Conservation (phyloP, 805 yeast genomes). For the Hanseniaspora occidentalis region DNA sequence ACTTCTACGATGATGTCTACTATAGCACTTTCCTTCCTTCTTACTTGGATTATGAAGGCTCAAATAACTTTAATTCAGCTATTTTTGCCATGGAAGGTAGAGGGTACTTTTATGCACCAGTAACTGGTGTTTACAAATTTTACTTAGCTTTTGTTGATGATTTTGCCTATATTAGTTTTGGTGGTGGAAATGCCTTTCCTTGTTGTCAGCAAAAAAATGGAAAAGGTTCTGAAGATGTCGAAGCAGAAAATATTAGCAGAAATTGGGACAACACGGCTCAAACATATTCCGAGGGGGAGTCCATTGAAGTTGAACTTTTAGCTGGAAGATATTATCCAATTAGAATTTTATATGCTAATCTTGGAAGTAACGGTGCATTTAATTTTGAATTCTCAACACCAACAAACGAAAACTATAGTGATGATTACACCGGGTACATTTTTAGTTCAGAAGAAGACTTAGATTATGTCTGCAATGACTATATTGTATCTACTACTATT, state of each 20-base stretch:
- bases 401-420: constrained; percentile 7
- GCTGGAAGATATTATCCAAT: constrained; percentile 20
- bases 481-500: constrained; percentile 3
- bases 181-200: constrained; percentile 22
- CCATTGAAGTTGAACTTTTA: constrained; percentile 10
- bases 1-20: too few species aligned
- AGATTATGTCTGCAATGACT: background rate
- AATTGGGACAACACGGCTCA: background rate
- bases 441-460: constrained; percentile 5
- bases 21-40: background rate
- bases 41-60: background rate
- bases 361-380: constrained; percentile 8
- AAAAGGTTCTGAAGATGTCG: background rate
- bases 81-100: constrained; percentile 16
- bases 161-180: constrained; percentile 21
- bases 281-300: too few species aligned
- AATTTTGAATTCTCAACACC: constrained; percentile 11
- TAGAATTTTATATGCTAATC: constrained; percentile 15
- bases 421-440: constrained; percentile 9
- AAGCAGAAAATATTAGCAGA: background rate
- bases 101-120: constrained; percentile 17
- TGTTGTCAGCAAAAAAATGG: constrained; percentile 20
- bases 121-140: constrained; percentile 21
- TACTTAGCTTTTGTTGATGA: constrained; percentile 20
- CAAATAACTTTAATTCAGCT: background rate